Conservation (phyloP, 768 basidiomycete species). For the Dioszegia hungarica region DNA sequence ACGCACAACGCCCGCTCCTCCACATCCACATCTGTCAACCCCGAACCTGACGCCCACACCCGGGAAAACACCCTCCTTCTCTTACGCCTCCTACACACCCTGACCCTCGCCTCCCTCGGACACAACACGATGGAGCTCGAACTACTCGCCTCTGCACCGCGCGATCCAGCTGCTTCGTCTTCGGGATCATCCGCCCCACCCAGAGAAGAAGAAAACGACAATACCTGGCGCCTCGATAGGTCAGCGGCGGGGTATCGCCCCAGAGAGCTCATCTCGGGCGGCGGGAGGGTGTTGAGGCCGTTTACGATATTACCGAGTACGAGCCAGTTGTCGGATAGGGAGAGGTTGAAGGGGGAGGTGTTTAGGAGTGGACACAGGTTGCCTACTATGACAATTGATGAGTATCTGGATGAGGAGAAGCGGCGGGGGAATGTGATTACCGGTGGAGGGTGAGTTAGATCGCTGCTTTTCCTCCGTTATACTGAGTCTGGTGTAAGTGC, state of each 20-base stretch:
- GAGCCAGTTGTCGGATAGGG: conserved; percentile 57
- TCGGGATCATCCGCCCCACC: conserved; percentile 20
- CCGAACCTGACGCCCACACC: conserved; percentile 8
- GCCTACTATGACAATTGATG: conserved; percentile 93
- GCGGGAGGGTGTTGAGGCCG: conserved; percentile 79
- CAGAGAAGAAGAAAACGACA: conserved; percentile 49
- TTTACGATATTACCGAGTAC: conserved; percentile 85
- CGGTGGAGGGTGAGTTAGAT: conserved; percentile 68
- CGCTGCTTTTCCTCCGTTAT: too few relatives aligned
- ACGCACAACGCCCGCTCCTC: neutral
- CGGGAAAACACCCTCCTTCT: conserved; percentile 62
- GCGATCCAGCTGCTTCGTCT: neutral
- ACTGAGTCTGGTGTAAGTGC: neutral
- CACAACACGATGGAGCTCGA: conserved; percentile 68
- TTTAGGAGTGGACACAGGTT: conserved; percentile 77
- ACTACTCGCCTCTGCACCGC: conserved; percentile 53
- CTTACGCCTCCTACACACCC: conserved; percentile 66
- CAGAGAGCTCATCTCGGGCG: conserved; percentile 59
- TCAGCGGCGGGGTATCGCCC: conserved; percentile 50
- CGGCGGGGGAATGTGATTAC: conserved; percentile 79
- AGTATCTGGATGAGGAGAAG: conserved; percentile 82
- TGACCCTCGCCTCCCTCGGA: conserved; percentile 64
- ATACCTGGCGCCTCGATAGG: conserved; percentile 70
- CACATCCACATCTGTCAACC: conserved; percentile 35
- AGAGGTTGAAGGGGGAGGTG: conserved; percentile 69